Evolutionary conservation across 345 rosid genomes (phyloP), one percentile per base, ranked within the genome.

Genomic region (Brassica nigra): DNA sequence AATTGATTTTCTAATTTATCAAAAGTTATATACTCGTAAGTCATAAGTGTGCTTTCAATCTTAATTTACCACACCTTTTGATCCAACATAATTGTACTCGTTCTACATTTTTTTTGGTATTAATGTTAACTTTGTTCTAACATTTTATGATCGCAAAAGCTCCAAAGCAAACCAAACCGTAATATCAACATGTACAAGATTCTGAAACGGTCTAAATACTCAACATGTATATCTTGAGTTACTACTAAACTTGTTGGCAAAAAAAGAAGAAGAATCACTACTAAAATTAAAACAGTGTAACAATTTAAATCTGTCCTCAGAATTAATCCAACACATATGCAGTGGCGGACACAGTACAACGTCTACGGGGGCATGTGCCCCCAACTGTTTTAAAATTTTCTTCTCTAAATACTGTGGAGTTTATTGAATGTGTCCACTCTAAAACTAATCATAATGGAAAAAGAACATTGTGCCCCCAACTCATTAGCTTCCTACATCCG

Each of bases 121-220:
- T 37, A 37, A 36, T 8, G 10, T 36, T 36, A 36, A 8, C 10
- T 37, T 37, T 37, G 42, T 37, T 36, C 11, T 37, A 8, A 27
- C 4, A 59, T 59, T 11, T 59, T 11, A 11, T 42, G 49, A 10
- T 42, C 4, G 64, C 58, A 61, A 61, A 28, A 42, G 1, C 49
- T 10, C 49, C n/a, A 42, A 42, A 42, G 5, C 49, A 9, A 42
- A 11, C n/a, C 5, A 37, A 37, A 37, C 11, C 15, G 70, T 23
- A 15, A 10, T 52, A 52, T 65, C 63, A 64, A 36, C 9, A 76
- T 76, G 66, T 57, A 75, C 71, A 75, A 65, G 34, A 12, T 75
- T 20, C 29, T 57, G 66, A 54, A 55, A 36, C 16, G 16, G 11
- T 75, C 64, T 54, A 52, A 34, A 29, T 1, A 61, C 36, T 36